Base-by-base conservation (phyloP, 2,329 filamentous ascomycete species). In the Scolecobasidium constrictum region DNA sequence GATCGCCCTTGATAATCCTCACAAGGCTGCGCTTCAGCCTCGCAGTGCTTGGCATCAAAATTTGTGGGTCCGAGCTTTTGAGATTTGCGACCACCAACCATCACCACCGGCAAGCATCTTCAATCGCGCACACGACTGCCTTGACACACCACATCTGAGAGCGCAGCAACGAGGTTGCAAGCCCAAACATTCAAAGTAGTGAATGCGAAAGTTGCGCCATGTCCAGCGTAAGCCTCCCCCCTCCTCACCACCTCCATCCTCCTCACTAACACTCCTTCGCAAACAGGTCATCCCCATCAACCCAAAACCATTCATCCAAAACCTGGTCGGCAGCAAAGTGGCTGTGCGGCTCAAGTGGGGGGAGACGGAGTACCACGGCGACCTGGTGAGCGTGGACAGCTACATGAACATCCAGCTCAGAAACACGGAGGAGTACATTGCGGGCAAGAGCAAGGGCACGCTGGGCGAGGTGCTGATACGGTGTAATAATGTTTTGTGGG, bases 321-420 rank as follows among this genome's bases (percentile, higher is more conserved):
- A 81, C 60, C 80, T 95, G 80, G 83, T 98, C 66, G 84, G 93
- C 70, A 84, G 93, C 63, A 78, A 90, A 57, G 81, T 98, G 58
- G 73, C 88, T 49, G 83, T 98, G 50, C 86, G 88, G 55, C 76
- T 98, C 50, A 98, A 98, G 75, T 98, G 92, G 92, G 87, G 86
- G 54, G 82, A 95, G 65, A 92, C 86, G 47, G 92, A 98, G 65
- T 98, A 98, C 76, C 93, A 90, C 64, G 92, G 92, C 61, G 77
- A 78, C 51, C 77, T 98, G 49, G 84, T 94, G 58, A 90, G 83
- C 55, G 85, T 94, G 58, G 92, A 98, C 69, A 87, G 84, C 59
- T 98, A 98, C 72, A 96, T 98, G 90, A 98, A 98, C 70, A 80
- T 98, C 50, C 87, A 96, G 68, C 76, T 98, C 49, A 79, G 81